These are phyloP conservation scores for Extremus antarcticus DNA, from an alignment of 495 filamentous ascomycete species.

Conservation along the genomic window DNA sequence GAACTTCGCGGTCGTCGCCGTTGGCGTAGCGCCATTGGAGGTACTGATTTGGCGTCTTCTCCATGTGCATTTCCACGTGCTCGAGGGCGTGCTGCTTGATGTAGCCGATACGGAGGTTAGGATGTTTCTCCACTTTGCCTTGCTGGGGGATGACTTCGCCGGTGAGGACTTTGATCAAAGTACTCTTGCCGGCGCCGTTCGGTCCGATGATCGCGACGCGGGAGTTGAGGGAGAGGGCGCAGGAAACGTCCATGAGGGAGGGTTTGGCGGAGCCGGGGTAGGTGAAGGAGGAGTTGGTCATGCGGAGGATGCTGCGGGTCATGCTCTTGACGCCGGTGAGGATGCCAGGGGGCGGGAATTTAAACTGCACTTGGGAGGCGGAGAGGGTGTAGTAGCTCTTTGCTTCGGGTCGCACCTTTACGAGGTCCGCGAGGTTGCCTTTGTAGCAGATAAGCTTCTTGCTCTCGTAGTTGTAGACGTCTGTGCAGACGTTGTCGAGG, in stretches of 20 bases:
- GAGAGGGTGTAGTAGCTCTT: constrained; percentile 98
- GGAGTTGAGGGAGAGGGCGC: constrained; percentile 77
- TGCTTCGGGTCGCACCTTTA: constrained; percentile 85
- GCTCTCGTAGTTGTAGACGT: constrained; percentile 97
- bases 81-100: constrained; percentile 99
- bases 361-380: constrained; percentile 83
- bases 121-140: constrained; percentile 95
- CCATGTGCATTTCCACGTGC: constrained; percentile 98
- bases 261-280: constrained; percentile 82
- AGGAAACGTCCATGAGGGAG: constrained; percentile 75
- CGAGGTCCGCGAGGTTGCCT: constrained; percentile 88
- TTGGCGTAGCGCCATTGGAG: constrained; percentile 97
- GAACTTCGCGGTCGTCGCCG: constrained; percentile 91
- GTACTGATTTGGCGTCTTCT: constrained; percentile 98
- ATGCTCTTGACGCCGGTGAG: constrained; percentile 88
- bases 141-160: constrained; percentile 79
- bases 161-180: constrained; percentile 95
- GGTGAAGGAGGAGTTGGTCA: constrained; percentile 81
- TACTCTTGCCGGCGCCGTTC: constrained; percentile 98
- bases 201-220: constrained; percentile 91
- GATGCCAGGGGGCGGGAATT: constrained; percentile 93
- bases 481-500: constrained; percentile 91
- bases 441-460: constrained; percentile 95
- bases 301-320: constrained; percentile 88
- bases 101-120: constrained; percentile 96